Percentiles rank a stretch among this genome's conserved stretches.
phyloP scores from a whole-genome alignment of 768 basidiomycete species.

The Trametes punicea region DNA sequence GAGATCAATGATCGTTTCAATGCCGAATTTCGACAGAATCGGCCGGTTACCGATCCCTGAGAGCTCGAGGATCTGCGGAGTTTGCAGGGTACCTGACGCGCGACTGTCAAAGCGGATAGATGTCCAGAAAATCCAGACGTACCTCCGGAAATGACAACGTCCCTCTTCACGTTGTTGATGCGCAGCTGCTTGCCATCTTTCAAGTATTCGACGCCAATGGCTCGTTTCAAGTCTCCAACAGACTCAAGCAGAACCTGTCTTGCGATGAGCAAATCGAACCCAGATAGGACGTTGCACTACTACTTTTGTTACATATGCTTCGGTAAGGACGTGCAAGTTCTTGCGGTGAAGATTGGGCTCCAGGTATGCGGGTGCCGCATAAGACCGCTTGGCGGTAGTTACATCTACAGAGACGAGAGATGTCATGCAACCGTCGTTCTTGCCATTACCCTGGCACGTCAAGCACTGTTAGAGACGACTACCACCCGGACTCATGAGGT shows the following conservation, averaged over 20 bases:
- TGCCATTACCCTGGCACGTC: not conserved
- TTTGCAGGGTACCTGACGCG: not conserved
- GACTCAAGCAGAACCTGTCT: not conserved
- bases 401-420: not conserved
- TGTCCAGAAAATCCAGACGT: not conserved
- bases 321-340: not conserved
- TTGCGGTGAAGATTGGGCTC: not conserved
- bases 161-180: not conserved
- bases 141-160: not conserved
- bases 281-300: not conserved
- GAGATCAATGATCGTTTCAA: conserved; percentile 54
- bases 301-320: not conserved
- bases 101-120: not conserved
- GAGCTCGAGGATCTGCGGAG: conserved; percentile 14
- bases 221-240: not conserved
- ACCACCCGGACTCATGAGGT: not conserved
- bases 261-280: not conserved
- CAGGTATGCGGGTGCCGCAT: not conserved
- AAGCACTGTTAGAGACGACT: not conserved
- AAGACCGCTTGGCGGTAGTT: not conserved
- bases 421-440: not conserved
- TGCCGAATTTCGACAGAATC: conserved; percentile 44
- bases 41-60: conserved; percentile 63
- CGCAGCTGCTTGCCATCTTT: not conserved
- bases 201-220: not conserved